Base-by-base conservation (phyloP, 2,329 filamentous ascomycete genomes). In the Orbilia oligospora region DNA sequence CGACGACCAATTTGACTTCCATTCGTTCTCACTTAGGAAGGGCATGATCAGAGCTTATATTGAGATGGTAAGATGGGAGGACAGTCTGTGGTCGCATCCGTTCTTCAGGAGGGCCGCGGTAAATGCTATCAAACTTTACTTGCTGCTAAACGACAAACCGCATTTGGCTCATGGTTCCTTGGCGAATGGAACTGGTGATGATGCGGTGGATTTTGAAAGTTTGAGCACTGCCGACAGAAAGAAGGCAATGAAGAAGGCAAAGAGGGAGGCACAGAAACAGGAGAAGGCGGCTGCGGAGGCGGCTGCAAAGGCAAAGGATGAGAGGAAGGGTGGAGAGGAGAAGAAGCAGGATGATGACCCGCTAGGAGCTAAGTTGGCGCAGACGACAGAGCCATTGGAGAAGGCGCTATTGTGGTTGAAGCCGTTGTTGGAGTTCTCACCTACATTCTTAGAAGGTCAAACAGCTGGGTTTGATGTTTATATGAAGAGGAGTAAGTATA, bases 1-100 rank as follows among this genome's bases (percentile, higher is more conserved):
- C 83, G 97, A 99, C 84, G 96, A 99, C 82, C 96, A 99, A 83
- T 97, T 98, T 82, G 96, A 99, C 84, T 99, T 99, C 87, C 97
- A 99, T 87, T 93, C 90, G 84, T 99, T 99, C 85, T 97, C 94
- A 20, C 87, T 99, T n/a, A 89, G 96, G 20, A 99, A 98, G 85
- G 97, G 97, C 14, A 95, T 97, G 87, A 93, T 98, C 78, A 89
- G 95, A 71, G 93, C 96, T 0, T 99, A 99, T 83, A 87, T 99
- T 48, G 94, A 97, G 82, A 97, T 99, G 93, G 88, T 99, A 56
- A 90, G 92, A 81, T 99, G 96, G 97, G 95, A 98, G 84, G 94
- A 99, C 83, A 90, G 91, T 79, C 86, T 98, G 53, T 91, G 94
- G 69, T 92, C 97, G 82, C 96, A 99, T 84, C 96, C 96, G 0